phyloP scores from a whole-genome alignment of 2,329 filamentous ascomycete species.

The Diplodia seriata region DNA sequence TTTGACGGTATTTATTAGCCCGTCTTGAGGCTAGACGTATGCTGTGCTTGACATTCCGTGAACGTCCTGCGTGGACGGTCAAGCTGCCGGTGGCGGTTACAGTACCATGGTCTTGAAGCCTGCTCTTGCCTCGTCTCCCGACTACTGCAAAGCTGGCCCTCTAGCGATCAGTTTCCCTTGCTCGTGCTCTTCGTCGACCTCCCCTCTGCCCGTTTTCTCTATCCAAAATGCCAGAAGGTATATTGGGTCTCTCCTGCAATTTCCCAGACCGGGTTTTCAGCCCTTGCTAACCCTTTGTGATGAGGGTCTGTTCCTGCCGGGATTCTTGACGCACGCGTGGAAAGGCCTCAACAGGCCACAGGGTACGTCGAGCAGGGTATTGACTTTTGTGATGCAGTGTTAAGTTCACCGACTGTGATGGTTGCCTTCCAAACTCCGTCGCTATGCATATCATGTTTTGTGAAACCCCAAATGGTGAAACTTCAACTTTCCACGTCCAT shows the following conservation, averaged over 20 bases:
- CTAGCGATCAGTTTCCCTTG: neutral
- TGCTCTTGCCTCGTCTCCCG: neutral
- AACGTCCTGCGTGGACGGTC: neutral
- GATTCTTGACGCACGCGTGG: neutral
- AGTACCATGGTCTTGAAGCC: neutral
- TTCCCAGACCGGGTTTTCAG: neutral
- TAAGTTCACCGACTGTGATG: neutral
- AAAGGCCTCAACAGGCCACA: neutral
- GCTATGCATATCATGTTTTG: constrained; percentile 17
- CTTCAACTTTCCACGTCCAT: constrained; percentile 26
- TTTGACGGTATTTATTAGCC: neutral
- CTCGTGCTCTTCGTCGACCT: neutral
- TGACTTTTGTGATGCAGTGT: neutral
- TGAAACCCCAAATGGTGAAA: neutral
- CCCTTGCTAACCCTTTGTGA: neutral
- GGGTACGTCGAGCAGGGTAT: neutral
- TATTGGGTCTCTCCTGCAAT: neutral
- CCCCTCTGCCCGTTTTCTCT: neutral
- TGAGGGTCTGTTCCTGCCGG: neutral
- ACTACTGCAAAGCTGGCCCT: neutral
- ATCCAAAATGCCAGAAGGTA: neutral
- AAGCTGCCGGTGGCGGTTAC: neutral
- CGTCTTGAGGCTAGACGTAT: neutral
- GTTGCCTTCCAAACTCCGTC: constrained; percentile 8
- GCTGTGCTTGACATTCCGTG: too few relatives aligned